Base-by-base conservation (phyloP, 2,329 filamentous ascomycete species). In the Tolypocladium ovalisporum region DNA sequence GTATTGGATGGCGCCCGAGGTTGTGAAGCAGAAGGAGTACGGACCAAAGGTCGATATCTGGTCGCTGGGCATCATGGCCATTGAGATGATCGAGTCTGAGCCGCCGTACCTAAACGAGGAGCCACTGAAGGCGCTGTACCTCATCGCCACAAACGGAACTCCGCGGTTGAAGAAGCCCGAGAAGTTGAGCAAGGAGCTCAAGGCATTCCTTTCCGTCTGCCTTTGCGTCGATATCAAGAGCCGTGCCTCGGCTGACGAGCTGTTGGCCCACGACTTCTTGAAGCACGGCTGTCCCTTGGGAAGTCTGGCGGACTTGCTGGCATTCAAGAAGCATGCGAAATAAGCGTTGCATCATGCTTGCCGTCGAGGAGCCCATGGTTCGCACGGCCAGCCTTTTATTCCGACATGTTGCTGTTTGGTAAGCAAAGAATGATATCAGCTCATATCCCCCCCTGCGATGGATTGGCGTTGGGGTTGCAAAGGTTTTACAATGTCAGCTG, bases 1-100 rank as follows among this genome's bases (percentile, higher is more conserved):
- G 19, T 99, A 97, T 80, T 99, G 94, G 94, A 99, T 99, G 94
- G 94, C 94, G 10, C 94, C 94, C 40, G 94, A 99, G 74, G 94
- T 99, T 51, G 94, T 99, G 70, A 97, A 97, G 78, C 94, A 97
- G 73, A 97, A 97, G 78, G 93, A 97, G 73, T 99, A 99, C 68
- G 94, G 93, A 42, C 89, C 89, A 69, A 97, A 97, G 79, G 94
- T 97, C 61, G 94, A 99, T 70, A 96, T 97, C 69, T 99, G 94
- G 94, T 97, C 92, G 35, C 79, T 99, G 61, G 94, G 94, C 68
- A 99, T 99, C 75, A 99, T 97, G 94, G 93, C 94, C 29, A 97
- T 99, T 68, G 94, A 99, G 75, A 97, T 99, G 94, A 97, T 97
- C 68, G 94, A 99, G 72, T 96, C 90, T 22, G 94, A 99, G 73